Conservation (phyloP, 306 rosid species). For the Ormosia semicastrata region DNA sequence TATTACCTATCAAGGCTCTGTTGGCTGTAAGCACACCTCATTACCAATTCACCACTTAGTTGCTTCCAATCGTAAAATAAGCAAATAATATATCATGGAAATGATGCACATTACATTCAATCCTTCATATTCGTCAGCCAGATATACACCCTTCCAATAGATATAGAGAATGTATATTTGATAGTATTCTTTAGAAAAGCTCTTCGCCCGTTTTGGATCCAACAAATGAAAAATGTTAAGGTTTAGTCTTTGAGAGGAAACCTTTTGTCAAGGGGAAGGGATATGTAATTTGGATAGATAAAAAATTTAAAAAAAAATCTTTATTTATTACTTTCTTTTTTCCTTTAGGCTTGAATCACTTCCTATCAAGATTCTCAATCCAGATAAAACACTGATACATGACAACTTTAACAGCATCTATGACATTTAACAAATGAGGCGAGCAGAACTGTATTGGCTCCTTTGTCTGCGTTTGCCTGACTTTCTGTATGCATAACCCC, state of each 20-base stretch:
- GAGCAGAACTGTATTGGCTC: neutral
- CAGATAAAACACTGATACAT: neutral
- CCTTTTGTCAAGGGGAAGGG: neutral
- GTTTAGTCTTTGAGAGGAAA: too few species aligned
- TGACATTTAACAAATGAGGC: neutral
- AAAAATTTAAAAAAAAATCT: neutral
- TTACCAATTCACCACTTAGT: too few species aligned
- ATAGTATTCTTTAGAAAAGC: neutral
- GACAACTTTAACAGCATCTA: neutral
- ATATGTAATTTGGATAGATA: neutral
- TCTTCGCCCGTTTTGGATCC: neutral
- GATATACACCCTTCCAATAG: neutral
- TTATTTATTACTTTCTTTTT: neutral
- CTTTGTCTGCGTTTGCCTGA: neutral
- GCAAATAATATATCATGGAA: too few species aligned
- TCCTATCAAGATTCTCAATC: slow-evolving; percentile 7
- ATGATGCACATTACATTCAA: neutral
- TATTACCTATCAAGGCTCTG: too few species aligned
- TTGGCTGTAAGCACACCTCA: too few species aligned
- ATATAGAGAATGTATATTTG: neutral
- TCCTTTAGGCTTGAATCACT: neutral
- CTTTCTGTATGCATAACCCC: neutral
- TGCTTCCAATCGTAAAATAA: too few species aligned
- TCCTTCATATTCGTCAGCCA: neutral
- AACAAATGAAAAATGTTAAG: neutral